Evolutionary conservation across 1,284 basidiomycete species (phyloP).

Genomic region (Hortiboletus rubellus): DNA sequence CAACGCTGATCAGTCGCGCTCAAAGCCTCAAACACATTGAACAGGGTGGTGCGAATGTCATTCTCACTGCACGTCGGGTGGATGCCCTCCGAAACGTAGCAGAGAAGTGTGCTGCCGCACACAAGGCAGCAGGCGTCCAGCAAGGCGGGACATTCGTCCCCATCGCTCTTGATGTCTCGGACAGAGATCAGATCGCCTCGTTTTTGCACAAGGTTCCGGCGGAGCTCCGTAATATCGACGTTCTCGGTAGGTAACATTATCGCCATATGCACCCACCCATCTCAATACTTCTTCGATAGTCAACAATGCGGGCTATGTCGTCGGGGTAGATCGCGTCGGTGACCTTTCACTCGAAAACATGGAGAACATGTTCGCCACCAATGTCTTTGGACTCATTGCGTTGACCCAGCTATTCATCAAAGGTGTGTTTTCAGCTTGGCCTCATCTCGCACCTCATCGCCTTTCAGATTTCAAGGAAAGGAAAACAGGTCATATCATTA

Average conservation of each 20-base stretch:
- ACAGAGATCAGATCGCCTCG: constrained; percentile 64
- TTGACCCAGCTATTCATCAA: constrained; percentile 79
- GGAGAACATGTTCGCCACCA: constrained; percentile 90
- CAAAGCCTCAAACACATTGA: neutral
- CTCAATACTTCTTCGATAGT: constrained; percentile 44
- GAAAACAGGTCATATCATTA: constrained; percentile 91
- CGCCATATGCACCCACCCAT: neutral
- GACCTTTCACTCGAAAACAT: constrained; percentile 74
- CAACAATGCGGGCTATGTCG: constrained; percentile 87
- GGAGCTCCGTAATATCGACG: constrained; percentile 67
- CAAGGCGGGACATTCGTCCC: constrained; percentile 70
- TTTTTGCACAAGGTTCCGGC: constrained; percentile 69
- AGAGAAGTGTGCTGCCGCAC: constrained; percentile 65
- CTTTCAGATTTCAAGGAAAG: constrained; percentile 83
- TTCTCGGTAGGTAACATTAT: constrained; percentile 56
- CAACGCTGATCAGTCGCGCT: neutral
- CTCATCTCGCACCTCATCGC: neutral
- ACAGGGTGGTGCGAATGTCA: constrained; percentile 77
- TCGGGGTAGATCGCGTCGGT: constrained; percentile 82
- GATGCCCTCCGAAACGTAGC: constrained; percentile 66
- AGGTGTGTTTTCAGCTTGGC: constrained; percentile 42
- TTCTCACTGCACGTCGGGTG: constrained; percentile 68
- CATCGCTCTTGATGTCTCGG: constrained; percentile 73
- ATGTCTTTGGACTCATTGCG: constrained; percentile 87
- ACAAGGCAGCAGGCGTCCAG: constrained; percentile 69